These are phyloP conservation scores for Tulasnella sp. DNA, from an alignment of 768 basidiomycete genomes.

Conservation along the genomic window DNA sequence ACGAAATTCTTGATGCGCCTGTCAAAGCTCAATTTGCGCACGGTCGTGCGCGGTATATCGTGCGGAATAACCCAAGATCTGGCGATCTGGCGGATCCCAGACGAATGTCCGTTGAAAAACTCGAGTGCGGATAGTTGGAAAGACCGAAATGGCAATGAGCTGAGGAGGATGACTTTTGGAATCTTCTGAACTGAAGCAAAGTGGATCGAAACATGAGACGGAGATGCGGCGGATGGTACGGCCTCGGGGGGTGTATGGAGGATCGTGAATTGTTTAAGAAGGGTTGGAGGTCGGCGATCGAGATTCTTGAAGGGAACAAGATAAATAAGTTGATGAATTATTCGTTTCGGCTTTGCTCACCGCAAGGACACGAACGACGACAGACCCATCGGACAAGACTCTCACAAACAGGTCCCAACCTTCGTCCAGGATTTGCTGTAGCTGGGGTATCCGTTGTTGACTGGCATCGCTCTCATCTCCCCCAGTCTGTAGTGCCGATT, in stretches of 20 bases:
- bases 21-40: no score
- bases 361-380: slow-evolving; percentile 57
- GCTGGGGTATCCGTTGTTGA: slow-evolving; percentile 29
- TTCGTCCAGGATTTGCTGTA: slow-evolving; percentile 44
- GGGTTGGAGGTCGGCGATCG: slow-evolving; percentile 75
- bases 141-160: slow-evolving; percentile 51
- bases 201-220: slow-evolving; percentile 32
- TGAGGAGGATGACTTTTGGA: slow-evolving; percentile 41
- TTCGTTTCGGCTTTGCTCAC: slow-evolving; percentile 34
- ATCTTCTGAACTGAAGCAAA: slow-evolving; percentile 41
- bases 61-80: not conserved
- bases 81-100: not conserved
- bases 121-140: slow-evolving; percentile 44
- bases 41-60: not conserved
- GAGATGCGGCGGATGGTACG: not conserved
- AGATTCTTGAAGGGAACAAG: slow-evolving; percentile 48
- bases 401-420: slow-evolving; percentile 72
- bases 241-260: slow-evolving; percentile 31
- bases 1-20: not conserved
- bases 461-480: slow-evolving; percentile 30
- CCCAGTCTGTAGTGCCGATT: not conserved
- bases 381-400: slow-evolving; percentile 57
- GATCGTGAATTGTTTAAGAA: slow-evolving; percentile 61
- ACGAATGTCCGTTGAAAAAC: slow-evolving; percentile 43
- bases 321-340: not conserved